Conservation (phyloP, 176 grass and related monocot species). For the Guadua angustifolia region DNA sequence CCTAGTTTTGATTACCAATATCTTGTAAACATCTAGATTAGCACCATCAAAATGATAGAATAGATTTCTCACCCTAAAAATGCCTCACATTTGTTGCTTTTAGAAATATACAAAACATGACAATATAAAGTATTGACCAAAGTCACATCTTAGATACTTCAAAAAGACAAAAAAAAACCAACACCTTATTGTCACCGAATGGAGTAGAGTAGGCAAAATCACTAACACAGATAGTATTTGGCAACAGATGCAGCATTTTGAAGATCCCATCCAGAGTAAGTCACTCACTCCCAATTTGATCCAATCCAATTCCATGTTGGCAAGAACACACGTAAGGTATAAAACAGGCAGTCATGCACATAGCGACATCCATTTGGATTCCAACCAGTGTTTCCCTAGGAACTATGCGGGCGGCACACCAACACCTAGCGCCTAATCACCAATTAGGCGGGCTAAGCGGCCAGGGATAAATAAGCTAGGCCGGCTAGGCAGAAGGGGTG, state of each 20-base stretch:
- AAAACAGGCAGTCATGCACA: conserved; percentile 9
- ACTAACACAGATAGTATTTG: background rate
- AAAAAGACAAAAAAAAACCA: background rate
- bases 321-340: background rate
- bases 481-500: too few relatives aligned
- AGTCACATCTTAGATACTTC: background rate
- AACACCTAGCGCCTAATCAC: too few relatives aligned
- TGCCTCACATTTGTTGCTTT: background rate
- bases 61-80: conserved; percentile 15
- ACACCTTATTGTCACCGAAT: background rate
- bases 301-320: background rate
- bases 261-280: background rate
- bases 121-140: background rate
- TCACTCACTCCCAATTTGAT: background rate
- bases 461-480: too few relatives aligned
- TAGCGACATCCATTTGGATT: background rate
- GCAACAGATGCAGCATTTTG: background rate
- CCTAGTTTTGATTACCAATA: conserved; percentile 2
- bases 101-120: conserved; percentile 21
- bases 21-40: conserved; percentile 20
- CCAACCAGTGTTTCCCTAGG: background rate
- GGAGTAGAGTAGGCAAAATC: background rate
- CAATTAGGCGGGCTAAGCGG: too few relatives aligned
- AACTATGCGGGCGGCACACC: too few relatives aligned
- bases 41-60: conserved; percentile 3